phyloP scores from a whole-genome alignment of 768 basidiomycete species.

The Kwoniella heveanensis region DNA sequence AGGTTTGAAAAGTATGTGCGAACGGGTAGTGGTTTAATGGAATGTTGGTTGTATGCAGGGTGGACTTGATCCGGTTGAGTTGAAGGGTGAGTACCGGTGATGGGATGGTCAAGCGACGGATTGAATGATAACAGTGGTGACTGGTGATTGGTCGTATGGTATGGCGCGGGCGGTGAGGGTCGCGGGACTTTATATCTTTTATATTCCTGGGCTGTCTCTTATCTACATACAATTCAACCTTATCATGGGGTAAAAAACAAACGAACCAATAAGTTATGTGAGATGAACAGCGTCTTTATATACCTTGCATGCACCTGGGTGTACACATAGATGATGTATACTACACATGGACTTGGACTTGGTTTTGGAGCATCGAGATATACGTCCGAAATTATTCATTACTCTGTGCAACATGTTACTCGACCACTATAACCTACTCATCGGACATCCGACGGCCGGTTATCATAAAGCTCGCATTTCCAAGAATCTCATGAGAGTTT shows the following conservation, averaged over 20 bases:
- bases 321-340: too few relatives aligned
- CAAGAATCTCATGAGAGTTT: background rate
- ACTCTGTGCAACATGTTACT: too few relatives aligned
- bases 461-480: background rate
- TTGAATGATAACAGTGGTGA: background rate
- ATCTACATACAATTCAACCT: background rate
- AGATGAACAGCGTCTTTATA: too few relatives aligned
- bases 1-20: too few relatives aligned
- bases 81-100: background rate
- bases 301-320: too few relatives aligned
- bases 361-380: too few relatives aligned
- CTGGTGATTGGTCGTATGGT: background rate
- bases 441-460: conserved; percentile 1
- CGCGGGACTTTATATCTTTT: background rate
- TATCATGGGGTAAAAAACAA: background rate
- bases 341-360: too few relatives aligned
- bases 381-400: background rate
- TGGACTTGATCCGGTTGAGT: background rate
- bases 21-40: background rate
- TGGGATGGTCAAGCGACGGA: background rate
- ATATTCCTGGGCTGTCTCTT: background rate
- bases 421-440: background rate
- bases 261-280: too few relatives aligned
- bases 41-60: background rate
- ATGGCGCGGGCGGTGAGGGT: too few relatives aligned